A percentile compares a stretch with the other conserved stretches of the same genome.
phyloP scores from a whole-genome alignment of 345 rosid species.

The Atalantia buxifolia region DNA sequence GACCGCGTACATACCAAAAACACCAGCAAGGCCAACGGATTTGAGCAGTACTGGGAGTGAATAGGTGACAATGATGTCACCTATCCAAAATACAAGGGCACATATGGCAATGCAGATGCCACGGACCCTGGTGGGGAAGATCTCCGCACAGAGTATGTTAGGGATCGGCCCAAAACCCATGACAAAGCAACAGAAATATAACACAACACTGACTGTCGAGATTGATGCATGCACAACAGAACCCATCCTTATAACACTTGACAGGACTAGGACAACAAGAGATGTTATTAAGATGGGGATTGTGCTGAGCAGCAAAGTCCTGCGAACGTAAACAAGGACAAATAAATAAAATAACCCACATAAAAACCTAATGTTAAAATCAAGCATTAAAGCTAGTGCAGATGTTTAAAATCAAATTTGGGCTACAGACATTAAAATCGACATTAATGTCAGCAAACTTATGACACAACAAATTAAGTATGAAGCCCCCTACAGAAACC shows the following conservation, averaged over 20 bases:
- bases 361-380: not conserved
- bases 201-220: slow-evolving; percentile 63
- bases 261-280: slow-evolving; percentile 56
- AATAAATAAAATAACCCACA: slow-evolving; percentile 2
- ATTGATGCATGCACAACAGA: slow-evolving; percentile 54
- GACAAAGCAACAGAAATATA: slow-evolving; percentile 89
- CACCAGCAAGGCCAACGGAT: slow-evolving; percentile 75
- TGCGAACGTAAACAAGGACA: slow-evolving; percentile 25
- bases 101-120: slow-evolving; percentile 93
- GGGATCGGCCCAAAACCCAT: slow-evolving; percentile 98
- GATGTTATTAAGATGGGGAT: slow-evolving; percentile 68
- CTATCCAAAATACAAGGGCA: slow-evolving; percentile 78
- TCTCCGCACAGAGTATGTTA: slow-evolving; percentile 92
- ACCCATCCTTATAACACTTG: slow-evolving; percentile 51
- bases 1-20: slow-evolving; percentile 69
- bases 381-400: not conserved
- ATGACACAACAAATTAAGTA: not conserved
- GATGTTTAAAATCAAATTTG: not conserved
- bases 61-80: slow-evolving; percentile 81
- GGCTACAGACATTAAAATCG: not conserved
- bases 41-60: slow-evolving; percentile 78
- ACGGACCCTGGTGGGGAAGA: slow-evolving; percentile 90
- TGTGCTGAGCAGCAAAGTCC: slow-evolving; percentile 82
- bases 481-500: not conserved
- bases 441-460: not conserved